These are phyloP conservation scores for Coprinellus aureogranulatus DNA, from an alignment of 768 basidiomycete species.

Conservation along the genomic window DNA sequence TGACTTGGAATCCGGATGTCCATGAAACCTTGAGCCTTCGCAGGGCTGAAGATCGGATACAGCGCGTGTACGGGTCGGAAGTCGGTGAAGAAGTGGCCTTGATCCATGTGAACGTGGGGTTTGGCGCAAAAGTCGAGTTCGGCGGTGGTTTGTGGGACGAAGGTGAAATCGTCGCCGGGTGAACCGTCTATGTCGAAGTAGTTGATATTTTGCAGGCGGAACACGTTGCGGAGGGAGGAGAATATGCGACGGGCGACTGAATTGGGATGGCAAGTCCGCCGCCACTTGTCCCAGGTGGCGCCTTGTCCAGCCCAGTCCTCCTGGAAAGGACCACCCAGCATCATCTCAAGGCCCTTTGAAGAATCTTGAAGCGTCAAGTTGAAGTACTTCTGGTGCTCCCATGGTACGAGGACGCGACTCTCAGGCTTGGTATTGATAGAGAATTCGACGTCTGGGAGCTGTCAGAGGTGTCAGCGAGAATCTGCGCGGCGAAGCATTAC, in stretches of 20 bases:
- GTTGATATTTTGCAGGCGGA: slow-evolving; percentile 19
- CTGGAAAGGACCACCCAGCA: slow-evolving; percentile 54
- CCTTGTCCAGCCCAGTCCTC: slow-evolving; percentile 79
- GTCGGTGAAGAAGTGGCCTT: slow-evolving; percentile 91
- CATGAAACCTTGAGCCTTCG: slow-evolving; percentile 70
- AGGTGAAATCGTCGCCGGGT: slow-evolving; percentile 54
- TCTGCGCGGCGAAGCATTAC: slow-evolving; percentile 11
- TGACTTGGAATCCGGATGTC: slow-evolving; percentile 90
- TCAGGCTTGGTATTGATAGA: slow-evolving; percentile 86
- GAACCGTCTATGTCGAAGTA: slow-evolving; percentile 18
- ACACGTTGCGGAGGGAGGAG: slow-evolving; percentile 49
- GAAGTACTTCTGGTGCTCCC: slow-evolving; percentile 67
- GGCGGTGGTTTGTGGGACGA: slow-evolving; percentile 52
- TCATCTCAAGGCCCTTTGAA: slow-evolving; percentile 35
- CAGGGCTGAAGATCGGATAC: slow-evolving; percentile 86
- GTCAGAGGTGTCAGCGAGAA: background rate
- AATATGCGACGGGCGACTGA: slow-evolving; percentile 75
- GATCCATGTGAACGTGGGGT: slow-evolving; percentile 74
- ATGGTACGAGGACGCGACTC: slow-evolving; percentile 82
- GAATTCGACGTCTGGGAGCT: slow-evolving; percentile 87
- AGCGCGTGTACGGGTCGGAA: slow-evolving; percentile 78
- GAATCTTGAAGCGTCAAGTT: slow-evolving; percentile 54
- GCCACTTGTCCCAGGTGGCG: slow-evolving; percentile 84
- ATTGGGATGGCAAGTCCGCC: slow-evolving; percentile 73
- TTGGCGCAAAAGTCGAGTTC: slow-evolving; percentile 65